A percentile compares a stretch with the other conserved stretches of the same genome.
Conservation (phyloP, 2,329 filamentous ascomycete genomes). For the Ustulina deusta region DNA sequence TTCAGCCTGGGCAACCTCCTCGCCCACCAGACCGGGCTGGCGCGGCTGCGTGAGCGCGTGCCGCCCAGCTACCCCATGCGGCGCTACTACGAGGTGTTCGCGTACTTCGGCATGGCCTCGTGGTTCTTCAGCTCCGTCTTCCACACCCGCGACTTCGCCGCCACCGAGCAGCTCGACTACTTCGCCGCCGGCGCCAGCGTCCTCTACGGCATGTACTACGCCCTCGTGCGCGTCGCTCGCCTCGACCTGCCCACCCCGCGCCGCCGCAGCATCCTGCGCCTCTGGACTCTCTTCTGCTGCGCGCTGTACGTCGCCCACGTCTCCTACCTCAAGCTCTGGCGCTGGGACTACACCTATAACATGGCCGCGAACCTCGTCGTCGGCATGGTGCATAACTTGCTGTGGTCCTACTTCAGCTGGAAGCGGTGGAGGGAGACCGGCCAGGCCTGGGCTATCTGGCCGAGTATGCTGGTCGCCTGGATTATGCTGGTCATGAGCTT, state of each 20-base stretch:
- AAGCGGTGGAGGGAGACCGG: constrained; percentile 77
- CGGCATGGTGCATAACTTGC: constrained; percentile 80
- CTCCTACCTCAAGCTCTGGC: constrained; percentile 83
- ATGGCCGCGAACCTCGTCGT: constrained; percentile 93
- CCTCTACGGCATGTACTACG: constrained; percentile 90
- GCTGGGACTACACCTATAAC: constrained; percentile 97
- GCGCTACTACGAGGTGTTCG: constrained; percentile 83
- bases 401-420: constrained; percentile 90
- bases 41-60: constrained; percentile 75
- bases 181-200: constrained; percentile 92
- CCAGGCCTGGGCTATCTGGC: constrained; percentile 86
- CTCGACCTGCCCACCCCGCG: constrained; percentile 71
- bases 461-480: constrained; percentile 91
- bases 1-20: constrained; percentile 93
- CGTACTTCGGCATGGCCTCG: constrained; percentile 82
- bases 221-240: constrained; percentile 83
- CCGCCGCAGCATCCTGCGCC: constrained; percentile 66
- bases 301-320: constrained; percentile 81
- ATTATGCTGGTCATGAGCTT: constrained; percentile 93
- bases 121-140: constrained; percentile 94
- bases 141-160: constrained; percentile 85
- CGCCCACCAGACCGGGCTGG: constrained; percentile 83
- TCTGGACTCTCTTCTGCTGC: constrained; percentile 82
- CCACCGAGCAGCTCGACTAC: constrained; percentile 96
- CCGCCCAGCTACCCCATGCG: constrained; percentile 80